A percentile compares a stretch with the other conserved stretches of the same genome.
Evolutionary conservation across 257 asterid genomes (phyloP).

Genomic region (Coffea eugenioides): DNA sequence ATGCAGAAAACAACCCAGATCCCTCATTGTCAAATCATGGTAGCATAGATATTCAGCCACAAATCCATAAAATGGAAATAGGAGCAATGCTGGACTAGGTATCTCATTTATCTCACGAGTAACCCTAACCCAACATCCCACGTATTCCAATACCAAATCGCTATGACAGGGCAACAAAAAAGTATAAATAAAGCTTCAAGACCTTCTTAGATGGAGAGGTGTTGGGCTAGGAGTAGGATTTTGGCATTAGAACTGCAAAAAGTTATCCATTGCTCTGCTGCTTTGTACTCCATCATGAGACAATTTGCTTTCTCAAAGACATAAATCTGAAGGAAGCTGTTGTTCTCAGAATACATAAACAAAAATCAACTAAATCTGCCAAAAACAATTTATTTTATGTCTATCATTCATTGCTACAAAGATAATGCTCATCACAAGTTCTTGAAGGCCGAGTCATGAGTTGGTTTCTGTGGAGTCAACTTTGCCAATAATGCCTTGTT

Average conservation of each 20-base stretch:
- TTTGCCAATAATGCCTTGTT: constrained; percentile 85
- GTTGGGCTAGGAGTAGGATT: background rate
- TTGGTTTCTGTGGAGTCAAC: constrained; percentile 65
- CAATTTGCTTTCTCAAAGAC: background rate
- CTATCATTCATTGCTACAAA: background rate
- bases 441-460: constrained; percentile 61
- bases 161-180: too few species aligned
- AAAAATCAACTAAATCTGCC: background rate
- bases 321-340: background rate
- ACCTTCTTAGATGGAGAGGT: too few species aligned
- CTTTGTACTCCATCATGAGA: background rate
- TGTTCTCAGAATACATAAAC: background rate
- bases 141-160: too few species aligned
- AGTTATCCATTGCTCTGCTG: background rate
- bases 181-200: too few species aligned
- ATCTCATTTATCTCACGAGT: too few species aligned
- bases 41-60: too few species aligned
- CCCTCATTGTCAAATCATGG: too few species aligned
- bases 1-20: too few species aligned
- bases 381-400: constrained; percentile 3
- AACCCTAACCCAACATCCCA: too few species aligned
- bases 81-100: too few species aligned
- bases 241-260: background rate
- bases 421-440: constrained; percentile 49
- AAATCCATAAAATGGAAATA: too few species aligned